phyloP scores from a whole-genome alignment of 306 rosid genomes.

The Alnus glutinosa region DNA sequence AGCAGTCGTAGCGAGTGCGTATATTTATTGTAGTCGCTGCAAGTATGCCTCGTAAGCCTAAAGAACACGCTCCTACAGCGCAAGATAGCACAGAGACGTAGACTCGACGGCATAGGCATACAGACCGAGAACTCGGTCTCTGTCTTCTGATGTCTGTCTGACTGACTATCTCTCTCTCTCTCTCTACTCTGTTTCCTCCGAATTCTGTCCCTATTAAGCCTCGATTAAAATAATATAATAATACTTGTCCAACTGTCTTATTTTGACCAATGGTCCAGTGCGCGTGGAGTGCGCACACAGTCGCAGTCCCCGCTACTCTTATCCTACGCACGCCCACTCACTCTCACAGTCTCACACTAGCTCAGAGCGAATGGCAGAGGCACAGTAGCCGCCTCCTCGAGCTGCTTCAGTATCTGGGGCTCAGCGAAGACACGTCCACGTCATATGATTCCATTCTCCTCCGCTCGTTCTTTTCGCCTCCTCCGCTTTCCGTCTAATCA shows the following conservation, averaged over 20 bases:
- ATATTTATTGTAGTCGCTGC: neutral
- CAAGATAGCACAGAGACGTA: constrained; percentile 45
- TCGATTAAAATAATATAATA: neutral
- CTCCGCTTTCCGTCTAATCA: neutral
- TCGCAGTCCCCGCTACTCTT: constrained; percentile 31
- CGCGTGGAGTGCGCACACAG: constrained; percentile 40
- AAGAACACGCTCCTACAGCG: constrained; percentile 20
- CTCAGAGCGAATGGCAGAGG: constrained; percentile 9
- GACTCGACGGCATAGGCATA: constrained; percentile 42
- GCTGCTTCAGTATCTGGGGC: constrained; percentile 17
- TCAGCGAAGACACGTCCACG: constrained; percentile 20
- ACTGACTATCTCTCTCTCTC: too few species aligned
- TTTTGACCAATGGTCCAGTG: constrained; percentile 34
- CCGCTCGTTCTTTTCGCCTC: neutral
- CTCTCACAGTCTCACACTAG: constrained; percentile 1
- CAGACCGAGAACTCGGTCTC: too few species aligned
- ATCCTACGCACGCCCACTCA: constrained; percentile 32
- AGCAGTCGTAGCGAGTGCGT: neutral
- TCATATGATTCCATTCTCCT: constrained; percentile 14
- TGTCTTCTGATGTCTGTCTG: too few species aligned
- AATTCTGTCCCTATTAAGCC: constrained; percentile 24
- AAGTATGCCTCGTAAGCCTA: constrained; percentile 18
- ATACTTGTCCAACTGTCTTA: too few species aligned
- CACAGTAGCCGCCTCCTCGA: neutral
- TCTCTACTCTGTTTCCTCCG: neutral